Conservation (phyloP, 2,329 filamentous ascomycete species). For the Eutypella sp. region DNA sequence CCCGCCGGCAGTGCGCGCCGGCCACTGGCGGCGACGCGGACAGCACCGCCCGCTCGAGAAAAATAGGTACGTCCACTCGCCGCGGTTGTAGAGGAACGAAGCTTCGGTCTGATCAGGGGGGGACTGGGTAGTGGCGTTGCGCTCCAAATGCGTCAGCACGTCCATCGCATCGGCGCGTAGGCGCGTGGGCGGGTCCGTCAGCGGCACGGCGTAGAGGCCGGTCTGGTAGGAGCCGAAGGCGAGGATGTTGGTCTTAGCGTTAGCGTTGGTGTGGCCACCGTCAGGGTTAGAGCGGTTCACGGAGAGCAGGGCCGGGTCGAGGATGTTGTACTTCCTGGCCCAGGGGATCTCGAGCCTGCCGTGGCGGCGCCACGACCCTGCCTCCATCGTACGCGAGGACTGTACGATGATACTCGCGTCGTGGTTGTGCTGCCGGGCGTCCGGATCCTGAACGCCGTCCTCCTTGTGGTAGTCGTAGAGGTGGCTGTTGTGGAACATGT, state of each 20-base stretch:
- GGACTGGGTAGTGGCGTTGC: background rate
- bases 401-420: background rate
- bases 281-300: background rate
- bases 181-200: background rate
- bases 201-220: background rate
- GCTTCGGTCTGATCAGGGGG: background rate
- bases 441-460: background rate
- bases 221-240: background rate
- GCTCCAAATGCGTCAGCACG: background rate
- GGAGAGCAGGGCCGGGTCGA: background rate
- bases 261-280: background rate
- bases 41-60: background rate
- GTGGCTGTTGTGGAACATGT: background rate
- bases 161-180: background rate
- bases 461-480: background rate
- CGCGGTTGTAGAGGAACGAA: background rate
- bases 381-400: background rate
- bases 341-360: background rate
- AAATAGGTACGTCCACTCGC: background rate
- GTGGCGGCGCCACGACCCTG: background rate
- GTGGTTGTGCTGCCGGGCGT: background rate
- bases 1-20: background rate
- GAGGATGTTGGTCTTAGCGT: background rate
- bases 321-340: background rate
- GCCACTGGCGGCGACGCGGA: background rate